phyloP scores from a whole-genome alignment of 2,329 filamentous ascomycete genomes.

The Xylaria multiplex region DNA sequence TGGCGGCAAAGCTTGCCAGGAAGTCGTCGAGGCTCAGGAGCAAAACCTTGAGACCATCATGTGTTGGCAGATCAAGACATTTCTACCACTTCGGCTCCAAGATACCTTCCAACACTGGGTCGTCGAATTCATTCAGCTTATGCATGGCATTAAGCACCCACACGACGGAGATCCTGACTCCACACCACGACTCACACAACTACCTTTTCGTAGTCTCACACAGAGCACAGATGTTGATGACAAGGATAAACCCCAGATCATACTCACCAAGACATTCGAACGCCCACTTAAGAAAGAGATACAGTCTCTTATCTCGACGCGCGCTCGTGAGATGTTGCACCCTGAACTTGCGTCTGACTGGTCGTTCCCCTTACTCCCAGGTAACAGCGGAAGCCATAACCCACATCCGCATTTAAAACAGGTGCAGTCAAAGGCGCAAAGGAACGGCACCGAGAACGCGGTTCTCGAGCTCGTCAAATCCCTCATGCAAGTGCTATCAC shows the following conservation, averaged over 20 bases:
- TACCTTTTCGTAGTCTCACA: slow-evolving; percentile 63
- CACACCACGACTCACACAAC: slow-evolving; percentile 67
- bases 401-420: slow-evolving; percentile 53
- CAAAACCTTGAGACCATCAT: slow-evolving; percentile 91
- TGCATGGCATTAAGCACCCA: slow-evolving; percentile 86
- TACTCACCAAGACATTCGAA: slow-evolving; percentile 84
- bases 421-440: slow-evolving; percentile 42
- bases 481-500: slow-evolving; percentile 88
- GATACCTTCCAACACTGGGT: slow-evolving; percentile 91
- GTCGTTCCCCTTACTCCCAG: slow-evolving; percentile 81
- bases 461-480: slow-evolving; percentile 91
- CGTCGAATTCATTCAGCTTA: slow-evolving; percentile 91
- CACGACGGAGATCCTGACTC: slow-evolving; percentile 59
- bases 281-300: slow-evolving; percentile 93
- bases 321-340: slow-evolving; percentile 89
- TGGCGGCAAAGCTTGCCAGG: slow-evolving; percentile 88
- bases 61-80: slow-evolving; percentile 97
- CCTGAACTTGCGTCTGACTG: slow-evolving; percentile 89
- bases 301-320: slow-evolving; percentile 79
- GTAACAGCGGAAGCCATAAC: slow-evolving; percentile 62
- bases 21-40: slow-evolving; percentile 77
- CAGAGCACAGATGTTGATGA: slow-evolving; percentile 63
- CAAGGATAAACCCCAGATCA: slow-evolving; percentile 69
- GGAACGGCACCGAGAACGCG: slow-evolving; percentile 66
- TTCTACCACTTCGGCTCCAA: slow-evolving; percentile 83